Conservation (phyloP, 805 yeast genomes). For the Starmerella ratchasimensis region DNA sequence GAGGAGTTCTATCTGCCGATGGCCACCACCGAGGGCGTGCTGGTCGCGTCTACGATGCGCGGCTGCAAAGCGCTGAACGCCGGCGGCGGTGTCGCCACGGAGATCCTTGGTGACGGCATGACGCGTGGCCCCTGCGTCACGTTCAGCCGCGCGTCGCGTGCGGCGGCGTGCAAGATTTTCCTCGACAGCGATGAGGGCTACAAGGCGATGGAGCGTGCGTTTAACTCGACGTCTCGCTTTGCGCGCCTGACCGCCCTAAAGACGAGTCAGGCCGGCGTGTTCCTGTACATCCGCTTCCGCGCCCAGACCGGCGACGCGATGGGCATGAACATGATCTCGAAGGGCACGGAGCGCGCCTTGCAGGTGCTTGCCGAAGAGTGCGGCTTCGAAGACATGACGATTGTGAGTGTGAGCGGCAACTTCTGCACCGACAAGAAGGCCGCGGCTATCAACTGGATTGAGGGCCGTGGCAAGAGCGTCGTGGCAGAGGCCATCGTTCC, state of each 20-base stretch:
- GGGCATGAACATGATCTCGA: constrained; percentile 99
- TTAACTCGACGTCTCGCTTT: constrained; percentile 92
- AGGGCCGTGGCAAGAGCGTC: constrained; percentile 96
- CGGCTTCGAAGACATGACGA: constrained; percentile 89
- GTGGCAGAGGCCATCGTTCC: constrained; percentile 94
- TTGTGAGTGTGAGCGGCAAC: constrained; percentile 89
- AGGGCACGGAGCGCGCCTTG: constrained; percentile 85
- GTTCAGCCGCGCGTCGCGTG: constrained; percentile 67
- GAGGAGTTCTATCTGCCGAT: constrained; percentile 82
- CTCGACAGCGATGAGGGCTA: constrained; percentile 93
- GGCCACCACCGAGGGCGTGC: constrained; percentile 99
- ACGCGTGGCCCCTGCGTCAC: constrained; percentile 97
- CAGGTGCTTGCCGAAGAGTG: constrained; percentile 72
- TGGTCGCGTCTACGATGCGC: constrained; percentile 96
- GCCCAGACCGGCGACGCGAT: constrained; percentile 99
- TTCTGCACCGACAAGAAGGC: constrained; percentile 97
- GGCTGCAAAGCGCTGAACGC: constrained; percentile 97
- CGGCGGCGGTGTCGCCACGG: constrained; percentile 92
- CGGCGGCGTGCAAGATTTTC: constrained; percentile 94
- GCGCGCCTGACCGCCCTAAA: constrained; percentile 85
- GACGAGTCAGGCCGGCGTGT: constrained; percentile 88
- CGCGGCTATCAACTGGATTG: constrained; percentile 98
- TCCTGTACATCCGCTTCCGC: constrained; percentile 78
- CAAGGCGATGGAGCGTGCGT: constrained; percentile 64
- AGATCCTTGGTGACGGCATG: constrained; percentile 93